Percentiles rank a stretch among this genome's conserved stretches.
phyloP scores from a whole-genome alignment of 768 basidiomycete species.

The Tulasnella sp. region DNA sequence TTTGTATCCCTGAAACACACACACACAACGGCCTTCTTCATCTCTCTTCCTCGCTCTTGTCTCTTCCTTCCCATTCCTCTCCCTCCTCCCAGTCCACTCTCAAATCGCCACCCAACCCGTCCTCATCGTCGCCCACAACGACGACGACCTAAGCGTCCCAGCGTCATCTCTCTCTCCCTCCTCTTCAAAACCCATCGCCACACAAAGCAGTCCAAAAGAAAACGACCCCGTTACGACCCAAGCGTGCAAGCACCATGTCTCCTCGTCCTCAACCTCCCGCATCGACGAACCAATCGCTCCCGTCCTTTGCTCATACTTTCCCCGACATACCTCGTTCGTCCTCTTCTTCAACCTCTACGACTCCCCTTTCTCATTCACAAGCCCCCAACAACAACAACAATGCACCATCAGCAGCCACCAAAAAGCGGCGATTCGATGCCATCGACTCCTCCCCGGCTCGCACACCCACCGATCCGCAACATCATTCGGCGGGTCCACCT shows the following conservation, averaged over 20 bases:
- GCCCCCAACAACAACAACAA: background rate
- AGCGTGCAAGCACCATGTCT: background rate
- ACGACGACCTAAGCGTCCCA: background rate
- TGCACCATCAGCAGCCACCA: background rate
- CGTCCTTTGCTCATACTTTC: slow-evolving; percentile 11
- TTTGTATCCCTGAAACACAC: background rate
- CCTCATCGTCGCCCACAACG: background rate
- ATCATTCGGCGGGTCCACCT: background rate
- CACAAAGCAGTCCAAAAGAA: background rate
- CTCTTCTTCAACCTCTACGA: background rate
- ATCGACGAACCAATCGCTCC: background rate
- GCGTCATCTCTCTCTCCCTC: background rate
- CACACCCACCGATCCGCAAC: background rate
- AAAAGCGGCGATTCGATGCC: slow-evolving; percentile 3
- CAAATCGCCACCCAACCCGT: background rate
- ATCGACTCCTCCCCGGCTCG: background rate
- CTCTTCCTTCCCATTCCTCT: background rate
- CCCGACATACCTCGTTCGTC: slow-evolving; percentile 2
- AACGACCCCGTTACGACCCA: background rate
- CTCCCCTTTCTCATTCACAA: background rate
- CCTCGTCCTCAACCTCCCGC: background rate
- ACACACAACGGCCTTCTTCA: background rate
- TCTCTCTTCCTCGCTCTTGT: background rate
- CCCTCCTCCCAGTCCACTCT: background rate
- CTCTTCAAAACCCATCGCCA: background rate